A percentile compares a stretch with the other conserved stretches of the same genome.
Evolutionary conservation across 352 stramenopile species (phyloP).

Genomic region (Globisporangium parvum): DNA sequence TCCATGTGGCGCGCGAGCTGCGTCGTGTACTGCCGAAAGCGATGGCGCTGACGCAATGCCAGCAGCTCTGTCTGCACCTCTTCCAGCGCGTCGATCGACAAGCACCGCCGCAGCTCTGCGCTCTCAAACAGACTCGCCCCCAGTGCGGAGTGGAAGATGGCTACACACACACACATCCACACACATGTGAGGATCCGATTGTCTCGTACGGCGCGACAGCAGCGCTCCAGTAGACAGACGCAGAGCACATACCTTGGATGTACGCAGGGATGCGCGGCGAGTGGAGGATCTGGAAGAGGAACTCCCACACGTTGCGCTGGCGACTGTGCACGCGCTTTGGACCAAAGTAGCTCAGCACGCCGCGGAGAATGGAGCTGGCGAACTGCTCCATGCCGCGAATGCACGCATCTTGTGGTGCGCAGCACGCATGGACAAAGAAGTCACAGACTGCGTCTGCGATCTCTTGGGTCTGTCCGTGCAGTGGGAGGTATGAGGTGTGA

Average conservation of each 20-base stretch:
- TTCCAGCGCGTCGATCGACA: slow-evolving; percentile 18
- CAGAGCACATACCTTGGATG: slow-evolving; percentile 27
- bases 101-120: slow-evolving; percentile 2
- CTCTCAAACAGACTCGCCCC: slow-evolving; percentile 12
- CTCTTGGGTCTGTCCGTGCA: slow-evolving; percentile 32
- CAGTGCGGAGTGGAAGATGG: slow-evolving; percentile 31
- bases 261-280: slow-evolving; percentile 38
- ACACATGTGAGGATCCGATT: background rate
- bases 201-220: background rate
- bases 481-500: background rate
- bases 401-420: slow-evolving; percentile 27
- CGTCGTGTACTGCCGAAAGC: slow-evolving; percentile 50
- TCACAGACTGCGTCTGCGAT: slow-evolving; percentile 62
- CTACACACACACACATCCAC: slow-evolving; percentile 2
- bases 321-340: slow-evolving; percentile 42
- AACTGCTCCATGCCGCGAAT: slow-evolving; percentile 30
- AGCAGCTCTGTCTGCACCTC: slow-evolving; percentile 30
- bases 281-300: slow-evolving; percentile 70
- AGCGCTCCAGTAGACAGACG: background rate
- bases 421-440: slow-evolving; percentile 50
- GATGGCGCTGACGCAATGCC: slow-evolving; percentile 37
- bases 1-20: slow-evolving; percentile 18
- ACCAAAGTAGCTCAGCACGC: slow-evolving; percentile 43
- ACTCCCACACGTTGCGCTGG: slow-evolving; percentile 53
- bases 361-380: slow-evolving; percentile 30